Conservation (phyloP, 129 eudicot species). For the Chrysanthemum lavandulifolium region DNA sequence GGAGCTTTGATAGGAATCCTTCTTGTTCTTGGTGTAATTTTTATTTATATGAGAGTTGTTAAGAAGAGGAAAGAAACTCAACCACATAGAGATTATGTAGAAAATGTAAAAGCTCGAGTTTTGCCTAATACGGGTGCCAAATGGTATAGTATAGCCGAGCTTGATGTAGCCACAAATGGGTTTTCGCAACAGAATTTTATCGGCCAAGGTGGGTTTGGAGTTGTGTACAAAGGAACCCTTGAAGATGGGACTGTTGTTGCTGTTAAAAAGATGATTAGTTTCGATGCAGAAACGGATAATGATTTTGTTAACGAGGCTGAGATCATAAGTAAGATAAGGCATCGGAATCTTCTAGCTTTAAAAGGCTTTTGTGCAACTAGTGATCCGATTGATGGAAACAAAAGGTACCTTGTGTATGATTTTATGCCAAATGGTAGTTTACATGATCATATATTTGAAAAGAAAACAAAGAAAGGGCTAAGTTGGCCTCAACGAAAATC, state of each 20-base stretch:
- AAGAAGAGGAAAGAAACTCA: slow-evolving; percentile 35
- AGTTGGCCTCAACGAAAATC: slow-evolving; percentile 73
- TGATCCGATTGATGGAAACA: slow-evolving; percentile 39
- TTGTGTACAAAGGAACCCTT: slow-evolving; percentile 56
- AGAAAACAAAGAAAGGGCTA: slow-evolving; percentile 7
- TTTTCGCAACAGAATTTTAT: slow-evolving; percentile 57
- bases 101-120: slow-evolving; percentile 45
- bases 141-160: slow-evolving; percentile 58
- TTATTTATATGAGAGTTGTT: slow-evolving; percentile 27
- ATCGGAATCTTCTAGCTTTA: slow-evolving; percentile 69
- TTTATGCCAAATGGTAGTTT: slow-evolving; percentile 80
- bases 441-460: slow-evolving; percentile 58
- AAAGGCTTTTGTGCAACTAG: slow-evolving; percentile 71
- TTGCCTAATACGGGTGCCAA: slow-evolving; percentile 68
- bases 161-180: slow-evolving; percentile 58
- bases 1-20: slow-evolving; percentile 52
- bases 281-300: slow-evolving; percentile 41
- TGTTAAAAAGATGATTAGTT: slow-evolving; percentile 47
- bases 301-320: slow-evolving; percentile 73
- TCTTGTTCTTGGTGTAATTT: slow-evolving; percentile 20
- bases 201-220: slow-evolving; percentile 62
- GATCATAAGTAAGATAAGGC: slow-evolving; percentile 77
- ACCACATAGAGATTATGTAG: slow-evolving; percentile 44
- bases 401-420: slow-evolving; percentile 70
- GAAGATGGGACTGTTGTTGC: slow-evolving; percentile 59